phyloP scores from a whole-genome alignment of 23 red algal genomes.

The Gracilariopsis chorda region DNA sequence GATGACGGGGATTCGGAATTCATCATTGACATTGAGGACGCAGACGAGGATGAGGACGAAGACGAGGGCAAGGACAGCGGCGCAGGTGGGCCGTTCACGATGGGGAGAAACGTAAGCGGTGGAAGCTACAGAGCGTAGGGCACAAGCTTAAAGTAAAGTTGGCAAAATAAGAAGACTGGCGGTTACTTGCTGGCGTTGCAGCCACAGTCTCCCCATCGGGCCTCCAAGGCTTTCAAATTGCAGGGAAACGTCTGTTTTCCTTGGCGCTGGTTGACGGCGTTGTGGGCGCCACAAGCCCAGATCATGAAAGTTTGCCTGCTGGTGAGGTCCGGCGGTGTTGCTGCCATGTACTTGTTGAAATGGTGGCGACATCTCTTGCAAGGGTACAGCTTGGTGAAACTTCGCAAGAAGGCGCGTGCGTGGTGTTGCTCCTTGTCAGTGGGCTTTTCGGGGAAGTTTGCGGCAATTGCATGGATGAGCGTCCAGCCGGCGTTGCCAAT shows the following conservation, averaged over 20 bases:
- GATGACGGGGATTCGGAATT: not conserved
- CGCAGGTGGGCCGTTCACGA: not conserved
- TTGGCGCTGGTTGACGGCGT: conserved; percentile 50
- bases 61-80: not conserved
- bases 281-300: conserved; percentile 74
- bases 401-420: conserved; percentile 53
- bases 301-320: conserved; percentile 51
- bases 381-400: conserved; percentile 57
- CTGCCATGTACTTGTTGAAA: conserved; percentile 56
- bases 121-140: not conserved
- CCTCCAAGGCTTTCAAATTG: conserved; percentile 24
- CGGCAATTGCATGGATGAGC: conserved; percentile 64
- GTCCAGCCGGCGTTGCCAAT: conserved; percentile 73
- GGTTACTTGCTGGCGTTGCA: conserved; percentile 40
- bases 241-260: conserved; percentile 66
- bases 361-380: conserved; percentile 66
- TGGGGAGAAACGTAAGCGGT: not conserved
- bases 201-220: conserved; percentile 70
- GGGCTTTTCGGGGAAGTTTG: conserved; percentile 61
- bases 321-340: conserved; percentile 37
- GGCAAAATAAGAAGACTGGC: not conserved
- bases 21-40: conserved; percentile 5
- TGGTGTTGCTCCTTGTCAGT: conserved; percentile 40
- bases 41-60: conserved; percentile 1
- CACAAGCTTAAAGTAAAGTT: not conserved